Evolutionary conservation across 1,284 basidiomycete genomes (phyloP), one percentile per base, ranked within the genome.

Genomic region (Pseudozyma sp.): DNA sequence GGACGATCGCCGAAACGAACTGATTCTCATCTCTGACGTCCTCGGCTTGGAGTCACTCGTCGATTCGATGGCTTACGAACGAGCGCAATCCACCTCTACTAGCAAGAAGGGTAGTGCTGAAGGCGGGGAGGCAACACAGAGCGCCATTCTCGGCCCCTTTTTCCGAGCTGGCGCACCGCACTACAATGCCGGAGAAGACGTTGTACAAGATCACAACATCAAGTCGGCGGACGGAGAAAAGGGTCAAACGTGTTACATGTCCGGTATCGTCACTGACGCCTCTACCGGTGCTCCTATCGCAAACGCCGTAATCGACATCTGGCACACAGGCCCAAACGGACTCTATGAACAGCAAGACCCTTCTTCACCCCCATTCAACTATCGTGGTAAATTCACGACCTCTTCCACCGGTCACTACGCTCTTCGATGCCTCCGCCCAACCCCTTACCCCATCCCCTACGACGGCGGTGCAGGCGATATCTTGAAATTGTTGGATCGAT

Each of bases 371-470:
- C 83, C 86, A 42, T 80, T 76, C 60, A 78, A 85, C 68, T 82
- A 83, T 60, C 69, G 80, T 40, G 84, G 84, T 31, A 72, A 76
- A 21, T 86, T 86, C 76, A 70, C 70, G 36, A 85, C 86, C 14
- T 85, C 83, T 59, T 62, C 69, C 12, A 49, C 85, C n/a, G 86
- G 86, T 11, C 31, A 76, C 14, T 86, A 86, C 58, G 63, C 71
- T 36, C 66, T 81, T 5, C 72, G 82, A 63, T 83, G 81, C 59
- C 77, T 86, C 19, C 70, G 75, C 19, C 86, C 86, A 31, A 85
- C 83, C 1, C 72, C 86, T 3, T 86, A 86, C 74, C 85, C 86
- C 0, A 85, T 86, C 57, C 86, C 86, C 0, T 86, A 78, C 79
- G 86, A 86, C 70, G 71, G 72, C 45, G 67, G 80, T 9, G 85